These are phyloP conservation scores for Colletotrichum truncatum DNA, from an alignment of 2,329 filamentous ascomycete species.

Conservation along the genomic window DNA sequence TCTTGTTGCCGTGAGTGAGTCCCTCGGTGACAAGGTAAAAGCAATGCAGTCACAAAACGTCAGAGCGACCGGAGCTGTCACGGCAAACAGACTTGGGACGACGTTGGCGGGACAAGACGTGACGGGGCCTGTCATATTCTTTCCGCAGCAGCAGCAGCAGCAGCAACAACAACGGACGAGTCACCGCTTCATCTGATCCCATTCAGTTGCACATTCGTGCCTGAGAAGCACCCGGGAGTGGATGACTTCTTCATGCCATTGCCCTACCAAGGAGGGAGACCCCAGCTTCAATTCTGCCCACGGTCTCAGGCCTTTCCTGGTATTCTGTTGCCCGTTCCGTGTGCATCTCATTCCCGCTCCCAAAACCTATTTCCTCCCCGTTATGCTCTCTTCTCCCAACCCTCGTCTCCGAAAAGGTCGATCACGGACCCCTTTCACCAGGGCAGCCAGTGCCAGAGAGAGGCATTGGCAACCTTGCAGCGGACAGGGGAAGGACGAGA, in stretches of 20 bases:
- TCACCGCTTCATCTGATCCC: conserved; percentile 27
- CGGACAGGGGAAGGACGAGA: conserved; percentile 24
- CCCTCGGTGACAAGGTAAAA: too few relatives aligned
- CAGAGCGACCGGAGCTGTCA: conserved; percentile 16
- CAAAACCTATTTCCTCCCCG: conserved; percentile 19
- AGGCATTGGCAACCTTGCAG: conserved; percentile 24
- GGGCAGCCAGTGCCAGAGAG: conserved; percentile 17
- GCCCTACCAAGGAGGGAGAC: not conserved
- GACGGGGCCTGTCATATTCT: conserved; percentile 12
- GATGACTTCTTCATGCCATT: conserved; percentile 27
- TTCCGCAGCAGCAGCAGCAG: too few relatives aligned
- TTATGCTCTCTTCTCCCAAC: conserved; percentile 17
- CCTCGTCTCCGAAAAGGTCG: conserved; percentile 28
- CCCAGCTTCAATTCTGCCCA: not conserved
- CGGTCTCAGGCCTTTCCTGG: conserved; percentile 16
- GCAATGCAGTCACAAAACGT: conserved; percentile 13
- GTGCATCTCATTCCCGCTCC: conserved; percentile 17
- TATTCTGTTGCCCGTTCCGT: conserved; percentile 26
- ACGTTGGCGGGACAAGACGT: conserved; percentile 6
- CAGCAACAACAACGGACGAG: conserved; percentile 21
- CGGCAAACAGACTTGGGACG: conserved; percentile 23
- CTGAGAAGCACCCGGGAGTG: conserved; percentile 27
- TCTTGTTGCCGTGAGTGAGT: not conserved
- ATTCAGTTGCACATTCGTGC: conserved; percentile 22
- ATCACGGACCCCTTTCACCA: conserved; percentile 31